These are phyloP conservation scores for Dioscorea dumetorum DNA, from an alignment of 106 monocot genomes.

Conservation along the genomic window DNA sequence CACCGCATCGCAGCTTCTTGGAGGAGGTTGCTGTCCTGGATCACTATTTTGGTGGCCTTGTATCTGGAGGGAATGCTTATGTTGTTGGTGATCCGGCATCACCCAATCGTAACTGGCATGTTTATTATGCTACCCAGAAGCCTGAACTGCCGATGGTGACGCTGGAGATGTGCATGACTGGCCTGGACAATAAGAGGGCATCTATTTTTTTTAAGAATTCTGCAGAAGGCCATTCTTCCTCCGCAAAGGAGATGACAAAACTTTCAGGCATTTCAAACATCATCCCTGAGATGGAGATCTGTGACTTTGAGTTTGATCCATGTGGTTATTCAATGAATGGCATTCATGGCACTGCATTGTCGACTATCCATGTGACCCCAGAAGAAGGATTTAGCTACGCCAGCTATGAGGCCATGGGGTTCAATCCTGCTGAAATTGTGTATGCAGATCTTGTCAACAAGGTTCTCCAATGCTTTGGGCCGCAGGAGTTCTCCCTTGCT, in stretches of 20 bases:
- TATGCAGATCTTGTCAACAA: constrained; percentile 36
- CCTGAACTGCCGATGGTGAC: constrained; percentile 62
- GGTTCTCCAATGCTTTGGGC: constrained; percentile 49
- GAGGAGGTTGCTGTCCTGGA: constrained; percentile 73
- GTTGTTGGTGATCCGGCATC: constrained; percentile 41
- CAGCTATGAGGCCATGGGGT: constrained; percentile 81
- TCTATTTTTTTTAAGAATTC: constrained; percentile 72
- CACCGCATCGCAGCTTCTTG: constrained; percentile 76
- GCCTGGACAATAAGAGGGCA: constrained; percentile 38
- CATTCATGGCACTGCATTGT: constrained; percentile 36
- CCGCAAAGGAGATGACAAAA: constrained; percentile 68
- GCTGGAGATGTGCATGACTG: constrained; percentile 97
- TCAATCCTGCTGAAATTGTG: constrained; percentile 28
- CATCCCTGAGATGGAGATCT: constrained; percentile 76
- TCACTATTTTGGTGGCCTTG: constrained; percentile 43
- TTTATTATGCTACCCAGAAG: constrained; percentile 69
- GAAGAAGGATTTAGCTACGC: constrained; percentile 90
- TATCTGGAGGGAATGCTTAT: constrained; percentile 60
- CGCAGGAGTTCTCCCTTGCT: constrained; percentile 39
- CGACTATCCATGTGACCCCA: constrained; percentile 83
- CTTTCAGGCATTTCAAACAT: constrained; percentile 58
- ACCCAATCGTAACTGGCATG: constrained; percentile 76
- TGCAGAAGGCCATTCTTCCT: constrained; percentile 6
- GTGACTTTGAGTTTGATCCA: constrained; percentile 88
- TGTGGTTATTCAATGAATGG: constrained; percentile 92